Base-by-base conservation (phyloP, 352 stramenopile species). In the Globisporangium nunn region DNA sequence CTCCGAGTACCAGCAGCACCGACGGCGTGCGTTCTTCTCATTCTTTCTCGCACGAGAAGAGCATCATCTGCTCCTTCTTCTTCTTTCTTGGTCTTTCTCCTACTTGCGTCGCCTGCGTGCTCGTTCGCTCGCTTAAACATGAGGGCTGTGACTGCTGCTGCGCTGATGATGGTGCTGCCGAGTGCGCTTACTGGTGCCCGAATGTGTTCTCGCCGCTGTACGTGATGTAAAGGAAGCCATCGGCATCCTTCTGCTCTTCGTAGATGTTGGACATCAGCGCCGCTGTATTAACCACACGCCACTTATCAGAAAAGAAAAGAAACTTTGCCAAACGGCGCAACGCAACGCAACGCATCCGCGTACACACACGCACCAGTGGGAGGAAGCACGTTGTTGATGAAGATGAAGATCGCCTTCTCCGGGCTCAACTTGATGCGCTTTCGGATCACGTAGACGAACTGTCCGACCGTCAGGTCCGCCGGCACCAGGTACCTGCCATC, bases 131-230 rank as follows among this genome's bases (percentile, higher is more conserved):
- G 41, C 14, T 7, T 46, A 15, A 15, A 10, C 17, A 15, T 7
- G 14, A 46, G 41, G 23, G 17, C 41, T 7, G 14, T 15, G 41
- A 7, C 6, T 54, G 33, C 40, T 54, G n/a, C 7, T 59, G 35
- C 23, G 23, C 40, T 23, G 53, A 15, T 61, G 52, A 33, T 41
- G 44, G 30, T 61, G 52, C 52, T 50, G 49, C 62, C 35, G 50
- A 50, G 23, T 46, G 52, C 56, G 44, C 23, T 54, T 85, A 83
- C 65, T 88, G 72, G 64, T 88, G 71, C 54, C 97, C 97, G 78
- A 99, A 99, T 47, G 97, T 99, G 68, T 98, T 99, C 78, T 99
- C 97, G 63, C 96, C 96, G 68, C 90, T 98, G 84, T 99, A 99
- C 64, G 97, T 98, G 75, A 99, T 98, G 80, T 99, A 99, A 56